Evolutionary conservation across 768 basidiomycete species (phyloP).

Genomic region (Amanita rubescens): DNA sequence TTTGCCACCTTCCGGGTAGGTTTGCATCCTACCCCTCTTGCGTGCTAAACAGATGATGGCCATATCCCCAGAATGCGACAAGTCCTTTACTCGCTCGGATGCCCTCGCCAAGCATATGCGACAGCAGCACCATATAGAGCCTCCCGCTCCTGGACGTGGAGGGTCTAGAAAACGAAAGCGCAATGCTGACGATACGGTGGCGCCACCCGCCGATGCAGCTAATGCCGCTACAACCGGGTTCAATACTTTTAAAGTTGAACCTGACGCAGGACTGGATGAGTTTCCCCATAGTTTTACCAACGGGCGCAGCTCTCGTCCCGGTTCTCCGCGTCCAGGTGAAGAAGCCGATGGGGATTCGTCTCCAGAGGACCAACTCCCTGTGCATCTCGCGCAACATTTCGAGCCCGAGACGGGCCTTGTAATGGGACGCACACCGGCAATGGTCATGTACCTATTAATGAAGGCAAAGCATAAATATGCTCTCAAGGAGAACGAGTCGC

Average conservation of each 20-base stretch:
- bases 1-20: conserved; percentile 72
- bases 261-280: conserved; percentile 36
- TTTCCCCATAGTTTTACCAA: conserved; percentile 18
- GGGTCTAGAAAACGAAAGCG: conserved; percentile 68
- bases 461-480: conserved; percentile 76
- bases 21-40: not conserved
- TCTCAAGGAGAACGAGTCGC: conserved; percentile 55
- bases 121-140: conserved; percentile 73
- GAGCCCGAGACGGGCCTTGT: conserved; percentile 58
- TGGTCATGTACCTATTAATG: conserved; percentile 63
- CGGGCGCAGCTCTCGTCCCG: conserved; percentile 17
- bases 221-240: conserved; percentile 27
- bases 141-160: conserved; percentile 66
- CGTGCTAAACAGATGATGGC: conserved; percentile 8
- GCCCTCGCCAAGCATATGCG: conserved; percentile 91
- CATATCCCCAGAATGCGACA: conserved; percentile 70
- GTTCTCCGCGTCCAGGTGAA: conserved; percentile 17
- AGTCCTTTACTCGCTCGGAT: conserved; percentile 91
- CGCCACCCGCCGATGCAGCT: conserved; percentile 19
- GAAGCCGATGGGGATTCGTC: conserved; percentile 32
- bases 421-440: conserved; percentile 57
- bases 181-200: conserved; percentile 30
- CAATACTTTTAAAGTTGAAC: conserved; percentile 61
- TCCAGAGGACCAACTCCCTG: conserved; percentile 43
- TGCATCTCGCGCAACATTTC: conserved; percentile 41